Conservation (phyloP, 805 yeast genomes). For the Suhomyces emberorum region DNA sequence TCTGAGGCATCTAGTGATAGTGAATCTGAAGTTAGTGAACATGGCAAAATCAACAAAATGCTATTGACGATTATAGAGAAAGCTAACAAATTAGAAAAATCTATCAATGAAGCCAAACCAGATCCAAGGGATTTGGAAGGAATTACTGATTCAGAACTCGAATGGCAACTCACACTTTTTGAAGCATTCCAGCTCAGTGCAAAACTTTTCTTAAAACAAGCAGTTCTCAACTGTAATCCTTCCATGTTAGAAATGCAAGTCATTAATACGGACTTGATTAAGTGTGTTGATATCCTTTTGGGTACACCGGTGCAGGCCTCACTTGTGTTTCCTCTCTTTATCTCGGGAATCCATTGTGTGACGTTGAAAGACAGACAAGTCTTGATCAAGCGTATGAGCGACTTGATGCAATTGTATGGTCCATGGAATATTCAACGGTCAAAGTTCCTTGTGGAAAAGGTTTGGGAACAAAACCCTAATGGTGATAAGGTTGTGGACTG, state of each 20-base stretch:
- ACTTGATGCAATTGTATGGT: constrained; percentile 58
- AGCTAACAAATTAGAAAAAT: constrained; percentile 43
- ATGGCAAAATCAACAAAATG: constrained; percentile 17
- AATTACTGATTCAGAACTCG: constrained; percentile 48
- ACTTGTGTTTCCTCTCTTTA: constrained; percentile 71
- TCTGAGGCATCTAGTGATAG: constrained; percentile 10
- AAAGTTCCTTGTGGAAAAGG: constrained; percentile 41
- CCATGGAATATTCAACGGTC: constrained; percentile 59
- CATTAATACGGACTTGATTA: constrained; percentile 49
- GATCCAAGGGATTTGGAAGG: constrained; percentile 43
- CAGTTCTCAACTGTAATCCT: constrained; percentile 59
- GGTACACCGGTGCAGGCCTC: constrained; percentile 70
- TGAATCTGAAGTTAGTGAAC: constrained; percentile 22
- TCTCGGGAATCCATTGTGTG: constrained; percentile 69
- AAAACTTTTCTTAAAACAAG: constrained; percentile 62
- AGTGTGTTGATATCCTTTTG: constrained; percentile 57
- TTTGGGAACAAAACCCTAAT: constrained; percentile 45
- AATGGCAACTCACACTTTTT: constrained; percentile 65
- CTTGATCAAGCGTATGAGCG: constrained; percentile 52
- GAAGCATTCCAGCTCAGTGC: constrained; percentile 71
- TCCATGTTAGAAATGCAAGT: constrained; percentile 61
- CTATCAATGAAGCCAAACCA: constrained; percentile 52
- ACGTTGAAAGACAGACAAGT: constrained; percentile 47
- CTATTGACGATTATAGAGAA: constrained; percentile 27
- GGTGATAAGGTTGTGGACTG: constrained; percentile 71